These are phyloP conservation scores for Petunia hybrid DNA, from an alignment of 305 asterid genomes.

Conservation along the genomic window DNA sequence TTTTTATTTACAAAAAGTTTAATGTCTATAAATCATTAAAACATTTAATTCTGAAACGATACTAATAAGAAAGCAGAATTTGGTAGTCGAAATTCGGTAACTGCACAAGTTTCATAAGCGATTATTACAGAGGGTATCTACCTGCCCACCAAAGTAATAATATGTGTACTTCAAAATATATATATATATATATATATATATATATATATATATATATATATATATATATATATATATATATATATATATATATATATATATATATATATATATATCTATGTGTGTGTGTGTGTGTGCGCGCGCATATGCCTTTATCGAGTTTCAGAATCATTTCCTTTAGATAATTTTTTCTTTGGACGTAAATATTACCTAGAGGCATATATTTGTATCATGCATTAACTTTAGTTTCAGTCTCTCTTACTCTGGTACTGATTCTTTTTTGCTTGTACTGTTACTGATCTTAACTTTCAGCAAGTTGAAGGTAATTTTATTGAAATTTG, in stretches of 20 bases:
- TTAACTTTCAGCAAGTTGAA: neutral
- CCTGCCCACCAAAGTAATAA: neutral
- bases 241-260: no score
- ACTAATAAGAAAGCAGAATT: neutral
- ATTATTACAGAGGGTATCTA: neutral
- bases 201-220: no score
- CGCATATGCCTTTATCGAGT: neutral
- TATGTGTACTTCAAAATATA: no score
- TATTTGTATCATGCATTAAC: neutral
- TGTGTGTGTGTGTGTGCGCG: no score
- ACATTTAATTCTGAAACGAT: neutral
- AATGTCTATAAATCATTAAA: neutral
- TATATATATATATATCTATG: no score
- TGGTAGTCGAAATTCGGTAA: neutral
- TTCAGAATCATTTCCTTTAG: neutral
- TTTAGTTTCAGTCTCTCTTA: conserved; percentile 1
- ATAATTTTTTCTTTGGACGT: neutral
- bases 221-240: no score
- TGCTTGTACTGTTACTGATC: neutral
- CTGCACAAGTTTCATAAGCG: neutral
- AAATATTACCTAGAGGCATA: neutral
- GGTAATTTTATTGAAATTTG: conserved; percentile 10
- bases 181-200: no score
- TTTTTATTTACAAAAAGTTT: neutral
- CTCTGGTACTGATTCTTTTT: neutral